Evolutionary conservation across 164 flowering plant genomes (phyloP), one percentile per base, ranked within the genome.

Genomic region (Brasenia schreberi): DNA sequence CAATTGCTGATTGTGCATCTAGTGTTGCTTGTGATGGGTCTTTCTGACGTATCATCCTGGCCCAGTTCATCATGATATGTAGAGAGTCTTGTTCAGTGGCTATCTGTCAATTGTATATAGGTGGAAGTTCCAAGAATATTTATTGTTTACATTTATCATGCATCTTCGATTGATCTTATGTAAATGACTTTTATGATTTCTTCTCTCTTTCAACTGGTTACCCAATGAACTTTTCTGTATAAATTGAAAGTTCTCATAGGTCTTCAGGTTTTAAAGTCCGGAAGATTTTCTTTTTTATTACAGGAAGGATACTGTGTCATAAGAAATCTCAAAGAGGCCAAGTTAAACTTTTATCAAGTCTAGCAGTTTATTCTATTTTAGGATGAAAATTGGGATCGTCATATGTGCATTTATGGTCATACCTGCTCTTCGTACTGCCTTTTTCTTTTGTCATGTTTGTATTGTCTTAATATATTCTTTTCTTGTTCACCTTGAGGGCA

Each of bases 1-100:
- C 56, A 49, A 49, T 49, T 49, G 56, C 56, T 49, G 66, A 68
- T 61, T 69, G 63, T 61, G 10, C 63, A 61, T 61, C 18, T 18
- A 11, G 10, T 61, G 33, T 61, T 18, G 18, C 10, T 33, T 61
- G 18, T 61, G 63, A 18, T 18, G 0, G 12, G 63, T 7, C 63
- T 49, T 49, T 49, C 56, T 49, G 16, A 49, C 16, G 14, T 49
- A 49, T 3, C 10, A 49, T 45, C 16, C 16, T 9, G 56, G 12
- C 9, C 16, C 56, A 49, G 56, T 49, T 49, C 56, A 49, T 49
- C 12, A 9, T 49, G 56, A 49, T 49, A 1, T 4, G 10, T 49
- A 16, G 53, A 59, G 71, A 5, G 52, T 5, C 53, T 23, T 11
- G 23, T 39, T 66, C 49, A 18, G 17, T 67, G 56, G 44, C 39